Conservation (phyloP, 257 asterid species). For the Solanum chiquidenum region DNA sequence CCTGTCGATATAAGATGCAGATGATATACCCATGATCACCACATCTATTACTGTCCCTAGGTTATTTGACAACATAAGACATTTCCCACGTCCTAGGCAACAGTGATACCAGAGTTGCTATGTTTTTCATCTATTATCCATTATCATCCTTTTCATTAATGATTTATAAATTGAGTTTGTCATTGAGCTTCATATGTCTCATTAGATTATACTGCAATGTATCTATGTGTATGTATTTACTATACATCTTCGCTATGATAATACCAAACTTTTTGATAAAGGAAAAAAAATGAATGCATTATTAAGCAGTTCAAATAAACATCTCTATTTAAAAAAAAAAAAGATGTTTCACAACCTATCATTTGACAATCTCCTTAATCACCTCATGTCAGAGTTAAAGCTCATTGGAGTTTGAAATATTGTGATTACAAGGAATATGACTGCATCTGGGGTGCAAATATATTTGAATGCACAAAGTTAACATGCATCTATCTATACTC, state of each 20-base stretch:
- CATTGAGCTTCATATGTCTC: neutral
- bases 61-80: neutral
- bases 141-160: neutral
- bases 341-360: neutral
- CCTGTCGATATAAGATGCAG: neutral
- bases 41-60: neutral
- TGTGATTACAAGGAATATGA: neutral
- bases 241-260: neutral
- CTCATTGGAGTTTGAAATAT: neutral
- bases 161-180: neutral
- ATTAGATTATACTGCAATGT: neutral
- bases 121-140: neutral
- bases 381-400: neutral
- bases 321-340: no score
- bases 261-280: neutral
- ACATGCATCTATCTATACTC: neutral
- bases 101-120: neutral
- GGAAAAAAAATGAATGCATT: conserved; percentile 15
- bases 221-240: neutral
- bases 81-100: neutral
- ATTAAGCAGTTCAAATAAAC: neutral
- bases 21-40: neutral
- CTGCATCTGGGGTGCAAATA: neutral
- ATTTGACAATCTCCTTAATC: neutral
- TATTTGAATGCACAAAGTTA: neutral